Conservation (phyloP, 2,329 filamentous ascomycete genomes). For the Hymenoscyphus linearis region DNA sequence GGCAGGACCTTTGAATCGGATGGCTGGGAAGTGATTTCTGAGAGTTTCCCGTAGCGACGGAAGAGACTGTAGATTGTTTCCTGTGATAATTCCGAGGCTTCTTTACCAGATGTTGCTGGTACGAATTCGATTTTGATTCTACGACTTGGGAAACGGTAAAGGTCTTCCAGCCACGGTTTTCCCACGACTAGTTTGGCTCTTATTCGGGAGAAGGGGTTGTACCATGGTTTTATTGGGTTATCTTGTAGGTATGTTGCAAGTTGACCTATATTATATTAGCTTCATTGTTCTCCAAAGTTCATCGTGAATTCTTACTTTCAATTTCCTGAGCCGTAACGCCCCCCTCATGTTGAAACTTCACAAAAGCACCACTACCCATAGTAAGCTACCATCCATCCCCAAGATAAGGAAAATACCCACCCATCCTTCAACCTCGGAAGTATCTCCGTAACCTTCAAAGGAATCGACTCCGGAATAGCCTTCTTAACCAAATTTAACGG, state of each 20-base stretch:
- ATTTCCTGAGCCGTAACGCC: conserved; percentile 45
- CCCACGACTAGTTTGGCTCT: conserved; percentile 71
- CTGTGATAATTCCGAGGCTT: conserved; percentile 74
- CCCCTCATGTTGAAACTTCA: conserved; percentile 66
- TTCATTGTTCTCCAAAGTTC: neutral
- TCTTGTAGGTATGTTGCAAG: conserved; percentile 60
- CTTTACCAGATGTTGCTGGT: conserved; percentile 62
- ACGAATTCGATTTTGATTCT: conserved; percentile 82
- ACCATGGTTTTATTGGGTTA: conserved; percentile 79
- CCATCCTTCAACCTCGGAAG: conserved; percentile 85
- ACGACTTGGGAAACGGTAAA: conserved; percentile 73
- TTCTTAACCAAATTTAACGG: conserved; percentile 50
- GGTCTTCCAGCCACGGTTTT: conserved; percentile 88
- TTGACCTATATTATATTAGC: conserved; percentile 28
- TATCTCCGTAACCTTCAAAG: conserved; percentile 72
- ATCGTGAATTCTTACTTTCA: conserved; percentile 38
- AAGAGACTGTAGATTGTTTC: conserved; percentile 85
- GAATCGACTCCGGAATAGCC: conserved; percentile 56
- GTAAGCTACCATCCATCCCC: conserved; percentile 2
- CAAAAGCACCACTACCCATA: conserved; percentile 63
- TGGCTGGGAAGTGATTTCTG: conserved; percentile 76
- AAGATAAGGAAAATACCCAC: conserved; percentile 1
- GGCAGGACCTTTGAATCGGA: conserved; percentile 85
- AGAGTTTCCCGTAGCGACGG: conserved; percentile 82
- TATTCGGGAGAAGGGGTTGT: conserved; percentile 73